Evolutionary conservation across 2,329 filamentous ascomycete species (phyloP).

Genomic region (Emericellopsis cladophorae): DNA sequence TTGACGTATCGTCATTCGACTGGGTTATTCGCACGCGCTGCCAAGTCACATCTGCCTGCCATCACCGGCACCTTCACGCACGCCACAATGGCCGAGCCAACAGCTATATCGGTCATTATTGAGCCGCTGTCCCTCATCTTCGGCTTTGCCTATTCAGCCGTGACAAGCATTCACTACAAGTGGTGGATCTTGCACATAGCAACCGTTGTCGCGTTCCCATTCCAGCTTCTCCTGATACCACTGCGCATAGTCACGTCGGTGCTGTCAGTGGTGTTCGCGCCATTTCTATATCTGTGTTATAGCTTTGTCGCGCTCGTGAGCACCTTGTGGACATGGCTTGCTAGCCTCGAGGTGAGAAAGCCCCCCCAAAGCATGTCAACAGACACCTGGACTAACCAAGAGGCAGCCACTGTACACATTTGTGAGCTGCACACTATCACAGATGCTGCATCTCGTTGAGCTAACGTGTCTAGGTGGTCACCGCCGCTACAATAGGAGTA

Average conservation of each 20-base stretch:
- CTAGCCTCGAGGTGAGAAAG: constrained; percentile 20
- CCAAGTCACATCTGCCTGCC: too few species aligned
- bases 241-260: constrained; percentile 12
- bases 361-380: background rate
- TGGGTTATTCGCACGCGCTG: too few species aligned
- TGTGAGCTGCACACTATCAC: constrained; percentile 14
- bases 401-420: constrained; percentile 28
- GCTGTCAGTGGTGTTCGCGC: constrained; percentile 20
- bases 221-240: constrained; percentile 16
- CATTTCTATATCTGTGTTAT: constrained; percentile 18
- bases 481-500: constrained; percentile 56
- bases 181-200: constrained; percentile 6
- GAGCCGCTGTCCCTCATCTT: constrained; percentile 13
- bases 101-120: constrained; percentile 10
- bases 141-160: constrained; percentile 9
- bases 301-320: too few species aligned
- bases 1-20: too few species aligned
- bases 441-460: background rate
- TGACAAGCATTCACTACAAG: constrained; percentile 13
- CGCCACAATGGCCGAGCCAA: constrained; percentile 5
- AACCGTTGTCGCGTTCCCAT: constrained; percentile 14
- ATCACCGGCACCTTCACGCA: background rate
- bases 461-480: constrained; percentile 33
- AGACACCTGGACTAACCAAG: too few species aligned
- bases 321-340: constrained; percentile 4